Conservation (phyloP, 257 asterid species). For the Gentiana straminea region DNA sequence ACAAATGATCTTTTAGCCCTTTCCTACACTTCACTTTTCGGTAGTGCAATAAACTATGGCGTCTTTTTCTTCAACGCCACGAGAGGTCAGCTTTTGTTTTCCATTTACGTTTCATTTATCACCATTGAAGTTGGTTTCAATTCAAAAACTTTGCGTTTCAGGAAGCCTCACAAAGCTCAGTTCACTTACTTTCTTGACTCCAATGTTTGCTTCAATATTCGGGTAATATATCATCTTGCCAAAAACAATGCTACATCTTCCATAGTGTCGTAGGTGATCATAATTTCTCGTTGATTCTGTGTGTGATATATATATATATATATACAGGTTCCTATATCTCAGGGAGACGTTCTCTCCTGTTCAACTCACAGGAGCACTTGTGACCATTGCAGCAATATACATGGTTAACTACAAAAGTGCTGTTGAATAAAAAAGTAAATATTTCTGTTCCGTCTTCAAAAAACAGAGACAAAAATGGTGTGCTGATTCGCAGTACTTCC, state of each 20-base stretch:
- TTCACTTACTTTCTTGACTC: conserved; percentile 89
- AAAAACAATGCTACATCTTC: too few relatives aligned
- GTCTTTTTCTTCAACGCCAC: conserved; percentile 92
- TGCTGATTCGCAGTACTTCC: too few relatives aligned
- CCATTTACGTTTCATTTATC: neutral
- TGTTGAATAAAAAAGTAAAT: conserved; percentile 22
- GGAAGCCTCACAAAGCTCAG: conserved; percentile 97
- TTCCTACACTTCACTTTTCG: conserved; percentile 81
- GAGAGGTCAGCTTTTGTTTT: conserved; percentile 39
- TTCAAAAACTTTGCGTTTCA: conserved; percentile 20
- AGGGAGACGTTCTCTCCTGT: conserved; percentile 70
- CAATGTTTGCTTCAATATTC: conserved; percentile 86
- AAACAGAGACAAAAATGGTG: too few relatives aligned
- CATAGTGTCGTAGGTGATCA: too few relatives aligned
- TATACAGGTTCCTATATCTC: conserved; percentile 70
- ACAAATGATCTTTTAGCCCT: conserved; percentile 55
- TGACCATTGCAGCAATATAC: conserved; percentile 73
- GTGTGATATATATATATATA: neutral
- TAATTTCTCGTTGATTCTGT: too few relatives aligned
- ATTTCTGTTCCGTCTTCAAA: too few relatives aligned
- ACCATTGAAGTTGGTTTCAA: neutral
- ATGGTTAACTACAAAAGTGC: conserved; percentile 68
- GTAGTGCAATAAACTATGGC: conserved; percentile 97
- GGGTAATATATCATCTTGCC: conserved; percentile 65
- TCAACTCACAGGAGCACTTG: conserved; percentile 70